These are phyloP conservation scores for Vicia sativa DNA, from an alignment of 306 rosid species.

Conservation along the genomic window DNA sequence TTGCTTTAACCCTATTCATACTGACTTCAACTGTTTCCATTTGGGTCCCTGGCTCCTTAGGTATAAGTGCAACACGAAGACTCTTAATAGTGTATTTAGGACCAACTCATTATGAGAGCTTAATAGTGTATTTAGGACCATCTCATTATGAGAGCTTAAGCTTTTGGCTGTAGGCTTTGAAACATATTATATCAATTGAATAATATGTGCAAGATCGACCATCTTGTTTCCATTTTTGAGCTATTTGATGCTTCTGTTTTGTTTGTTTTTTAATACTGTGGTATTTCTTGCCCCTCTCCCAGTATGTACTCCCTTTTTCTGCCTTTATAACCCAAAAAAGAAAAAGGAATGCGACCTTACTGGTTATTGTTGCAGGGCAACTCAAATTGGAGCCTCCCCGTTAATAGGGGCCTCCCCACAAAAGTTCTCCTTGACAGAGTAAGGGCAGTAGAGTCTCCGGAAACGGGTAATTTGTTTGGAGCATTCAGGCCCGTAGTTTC, in stretches of 20 bases:
- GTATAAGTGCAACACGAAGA: background rate
- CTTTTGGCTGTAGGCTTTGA: no score
- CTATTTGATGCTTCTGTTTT: background rate
- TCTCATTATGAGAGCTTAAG: no score
- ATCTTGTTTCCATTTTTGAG: background rate
- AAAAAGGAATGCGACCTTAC: conserved; percentile 24
- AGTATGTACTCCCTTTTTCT: background rate
- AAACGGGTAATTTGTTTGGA: conserved; percentile 59
- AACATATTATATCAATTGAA: background rate
- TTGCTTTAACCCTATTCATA: background rate
- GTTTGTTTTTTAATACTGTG: background rate
- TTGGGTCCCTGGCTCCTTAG: background rate
- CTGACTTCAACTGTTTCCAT: background rate
- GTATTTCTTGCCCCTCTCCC: conserved; percentile 9
- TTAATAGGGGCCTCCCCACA: conserved; percentile 63
- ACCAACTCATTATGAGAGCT: no score
- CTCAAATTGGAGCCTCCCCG: conserved; percentile 73
- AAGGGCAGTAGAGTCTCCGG: conserved; percentile 55
- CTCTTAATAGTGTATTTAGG: no score
- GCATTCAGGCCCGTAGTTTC: conserved; percentile 75
- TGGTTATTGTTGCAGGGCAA: conserved; percentile 57
- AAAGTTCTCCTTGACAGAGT: conserved; percentile 68
- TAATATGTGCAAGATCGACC: conserved; percentile 1
- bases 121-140: no score
- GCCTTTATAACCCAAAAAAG: conserved; percentile 14